Conservation (phyloP, 1,284 basidiomycete species). For the Vanrija pseudolonga region DNA sequence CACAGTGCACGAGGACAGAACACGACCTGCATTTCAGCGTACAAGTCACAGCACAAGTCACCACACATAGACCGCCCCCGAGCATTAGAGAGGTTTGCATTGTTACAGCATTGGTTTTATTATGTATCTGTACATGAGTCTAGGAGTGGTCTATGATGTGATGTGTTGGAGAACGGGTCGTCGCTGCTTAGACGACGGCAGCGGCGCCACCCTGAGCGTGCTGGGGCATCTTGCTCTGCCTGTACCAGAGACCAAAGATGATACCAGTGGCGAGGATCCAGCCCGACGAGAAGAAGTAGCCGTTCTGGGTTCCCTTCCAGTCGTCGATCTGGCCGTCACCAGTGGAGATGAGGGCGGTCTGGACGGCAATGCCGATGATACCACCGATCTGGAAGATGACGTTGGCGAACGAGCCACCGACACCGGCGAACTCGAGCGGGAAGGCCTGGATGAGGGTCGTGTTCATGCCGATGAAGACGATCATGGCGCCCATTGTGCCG, state of each 20-base stretch:
- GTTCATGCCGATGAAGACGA: constrained; percentile 45
- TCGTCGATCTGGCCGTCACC: constrained; percentile 31
- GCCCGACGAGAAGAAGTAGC: constrained; percentile 33
- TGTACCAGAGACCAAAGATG: constrained; percentile 31
- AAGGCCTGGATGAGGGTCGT: constrained; percentile 38
- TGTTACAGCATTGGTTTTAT: too few species aligned
- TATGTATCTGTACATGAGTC: too few species aligned
- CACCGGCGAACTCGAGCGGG: constrained; percentile 37
- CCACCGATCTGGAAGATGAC: constrained; percentile 47
- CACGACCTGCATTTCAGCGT: too few species aligned
- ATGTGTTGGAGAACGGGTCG: background rate
- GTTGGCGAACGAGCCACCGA: constrained; percentile 39
- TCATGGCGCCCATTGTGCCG: constrained; percentile 41
- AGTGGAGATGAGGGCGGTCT: constrained; percentile 35
- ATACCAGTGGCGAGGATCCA: constrained; percentile 31
- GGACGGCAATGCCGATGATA: constrained; percentile 44
- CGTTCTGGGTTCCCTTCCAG: constrained; percentile 33
- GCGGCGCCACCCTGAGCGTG: constrained; percentile 11
- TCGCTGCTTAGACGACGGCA: constrained; percentile 13
- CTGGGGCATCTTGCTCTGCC: constrained; percentile 31
- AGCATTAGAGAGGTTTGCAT: too few species aligned
- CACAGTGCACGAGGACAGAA: too few species aligned
- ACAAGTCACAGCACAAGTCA: too few species aligned
- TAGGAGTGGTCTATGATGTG: too few species aligned
- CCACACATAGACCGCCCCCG: too few species aligned